Percentiles rank a stretch among this genome's conserved stretches.
Evolutionary conservation across 1,139 yeast species (phyloP).

Genomic region (Blastobotrys aristatus): DNA sequence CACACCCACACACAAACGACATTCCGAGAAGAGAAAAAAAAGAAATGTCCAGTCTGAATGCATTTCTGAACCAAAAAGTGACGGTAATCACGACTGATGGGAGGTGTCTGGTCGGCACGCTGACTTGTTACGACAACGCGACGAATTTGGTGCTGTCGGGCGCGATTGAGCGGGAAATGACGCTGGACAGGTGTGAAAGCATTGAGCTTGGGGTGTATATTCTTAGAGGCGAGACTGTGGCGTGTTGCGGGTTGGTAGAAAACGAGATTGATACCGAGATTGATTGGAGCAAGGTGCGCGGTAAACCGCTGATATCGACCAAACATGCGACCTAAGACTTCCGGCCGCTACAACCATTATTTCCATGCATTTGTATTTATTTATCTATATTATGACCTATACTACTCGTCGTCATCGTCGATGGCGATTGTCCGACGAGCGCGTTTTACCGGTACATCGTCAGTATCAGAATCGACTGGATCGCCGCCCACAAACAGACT

Average conservation of each 20-base stretch:
- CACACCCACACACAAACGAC: background rate
- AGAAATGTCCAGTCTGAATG: slow-evolving; percentile 33
- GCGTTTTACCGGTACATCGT: slow-evolving; percentile 3
- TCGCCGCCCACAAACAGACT: slow-evolving; percentile 16
- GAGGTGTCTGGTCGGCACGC: slow-evolving; percentile 50
- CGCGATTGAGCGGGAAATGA: slow-evolving; percentile 49
- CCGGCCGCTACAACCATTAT: background rate
- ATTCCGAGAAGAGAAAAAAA: background rate
- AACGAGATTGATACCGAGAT: slow-evolving; percentile 44
- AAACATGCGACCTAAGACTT: slow-evolving; percentile 27
- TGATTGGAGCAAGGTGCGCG: slow-evolving; percentile 51
- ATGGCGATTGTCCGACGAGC: slow-evolving; percentile 10
- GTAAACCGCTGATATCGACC: slow-evolving; percentile 20
- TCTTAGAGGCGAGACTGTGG: slow-evolving; percentile 79
- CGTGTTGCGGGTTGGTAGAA: slow-evolving; percentile 68
- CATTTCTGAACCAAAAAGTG: slow-evolving; percentile 41
- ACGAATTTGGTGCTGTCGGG: slow-evolving; percentile 65
- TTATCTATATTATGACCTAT: background rate
- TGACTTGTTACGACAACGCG: slow-evolving; percentile 77
- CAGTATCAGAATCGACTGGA: background rate
- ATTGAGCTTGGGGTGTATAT: slow-evolving; percentile 60
- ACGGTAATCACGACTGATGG: slow-evolving; percentile 84
- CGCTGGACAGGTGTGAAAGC: slow-evolving; percentile 45
- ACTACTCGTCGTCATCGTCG: slow-evolving; percentile 22
- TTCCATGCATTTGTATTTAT: slow-evolving; percentile 4